phyloP scores from a whole-genome alignment of 768 basidiomycete genomes.

The Mycena rosella region DNA sequence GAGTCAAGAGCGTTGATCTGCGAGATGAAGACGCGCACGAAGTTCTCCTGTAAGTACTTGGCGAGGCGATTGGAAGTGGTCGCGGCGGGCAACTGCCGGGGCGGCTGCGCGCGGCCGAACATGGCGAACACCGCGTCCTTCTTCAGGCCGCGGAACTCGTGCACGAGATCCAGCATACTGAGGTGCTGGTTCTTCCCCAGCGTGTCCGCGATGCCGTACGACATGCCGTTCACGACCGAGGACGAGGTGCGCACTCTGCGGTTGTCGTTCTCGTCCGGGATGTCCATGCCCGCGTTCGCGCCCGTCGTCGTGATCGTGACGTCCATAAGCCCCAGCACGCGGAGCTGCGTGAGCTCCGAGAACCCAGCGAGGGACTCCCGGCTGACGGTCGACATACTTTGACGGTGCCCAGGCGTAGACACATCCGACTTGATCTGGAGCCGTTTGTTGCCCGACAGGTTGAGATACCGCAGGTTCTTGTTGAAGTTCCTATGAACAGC shows the following conservation, averaged over 20 bases:
- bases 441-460: slow-evolving; percentile 96
- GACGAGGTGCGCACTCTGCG: slow-evolving; percentile 93
- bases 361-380: slow-evolving; percentile 81
- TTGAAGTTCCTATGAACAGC: slow-evolving; percentile 89
- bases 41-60: slow-evolving; percentile 88
- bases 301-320: slow-evolving; percentile 83
- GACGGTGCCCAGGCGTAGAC: slow-evolving; percentile 48
- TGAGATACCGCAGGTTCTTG: slow-evolving; percentile 91
- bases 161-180: slow-evolving; percentile 93
- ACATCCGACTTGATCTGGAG: slow-evolving; percentile 92
- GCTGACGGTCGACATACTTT: slow-evolving; percentile 41
- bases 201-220: slow-evolving; percentile 96
- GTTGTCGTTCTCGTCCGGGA: slow-evolving; percentile 88
- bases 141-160: slow-evolving; percentile 81
- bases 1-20: slow-evolving; percentile 67
- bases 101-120: slow-evolving; percentile 83
- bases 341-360: slow-evolving; percentile 84
- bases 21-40: slow-evolving; percentile 69
- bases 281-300: slow-evolving; percentile 63
- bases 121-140: slow-evolving; percentile 95
- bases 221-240: slow-evolving; percentile 91
- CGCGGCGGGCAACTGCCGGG: slow-evolving; percentile 54
- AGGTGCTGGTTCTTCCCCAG: slow-evolving; percentile 84
- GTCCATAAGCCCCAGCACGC: slow-evolving; percentile 97
- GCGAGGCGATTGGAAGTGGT: slow-evolving; percentile 76